These are phyloP conservation scores for Fusarium staphyleae DNA, from an alignment of 2,329 filamentous ascomycete genomes.

Conservation along the genomic window DNA sequence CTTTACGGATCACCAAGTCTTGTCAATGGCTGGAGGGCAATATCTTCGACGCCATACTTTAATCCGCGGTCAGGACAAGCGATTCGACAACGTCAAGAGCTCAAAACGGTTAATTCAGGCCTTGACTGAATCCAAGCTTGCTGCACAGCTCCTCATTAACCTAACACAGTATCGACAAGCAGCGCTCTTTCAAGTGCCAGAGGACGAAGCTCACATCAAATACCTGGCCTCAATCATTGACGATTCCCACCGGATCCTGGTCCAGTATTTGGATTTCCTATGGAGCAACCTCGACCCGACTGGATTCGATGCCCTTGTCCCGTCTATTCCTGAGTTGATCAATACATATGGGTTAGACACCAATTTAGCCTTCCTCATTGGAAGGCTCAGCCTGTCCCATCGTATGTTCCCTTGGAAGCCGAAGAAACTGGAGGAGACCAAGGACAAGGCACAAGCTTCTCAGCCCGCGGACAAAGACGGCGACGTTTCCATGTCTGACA, in stretches of 20 bases:
- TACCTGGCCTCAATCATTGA: conserved; percentile 87
- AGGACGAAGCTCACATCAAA: conserved; percentile 83
- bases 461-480: conserved; percentile 59
- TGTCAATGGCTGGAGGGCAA: conserved; percentile 87
- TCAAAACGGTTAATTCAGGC: conserved; percentile 82
- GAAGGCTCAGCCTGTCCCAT: conserved; percentile 74
- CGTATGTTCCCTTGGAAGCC: conserved; percentile 59
- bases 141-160: conserved; percentile 83
- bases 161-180: conserved; percentile 89
- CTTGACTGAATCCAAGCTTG: conserved; percentile 78
- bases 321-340: conserved; percentile 76
- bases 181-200: conserved; percentile 78
- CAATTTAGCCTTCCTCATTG: conserved; percentile 84
- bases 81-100: conserved; percentile 76
- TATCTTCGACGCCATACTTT: conserved; percentile 81
- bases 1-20: conserved; percentile 86
- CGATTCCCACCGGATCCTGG: conserved; percentile 83
- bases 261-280: conserved; percentile 89
- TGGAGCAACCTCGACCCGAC: conserved; percentile 77
- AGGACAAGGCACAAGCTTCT: conserved; percentile 40
- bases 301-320: conserved; percentile 81
- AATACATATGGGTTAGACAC: conserved; percentile 80
- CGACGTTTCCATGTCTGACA: conserved; percentile 61
- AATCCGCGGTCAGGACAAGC: conserved; percentile 79
- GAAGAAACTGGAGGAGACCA: conserved; percentile 44